phyloP scores from a whole-genome alignment of 2,329 filamentous ascomycete species.

The Colletotrichum shisoi region DNA sequence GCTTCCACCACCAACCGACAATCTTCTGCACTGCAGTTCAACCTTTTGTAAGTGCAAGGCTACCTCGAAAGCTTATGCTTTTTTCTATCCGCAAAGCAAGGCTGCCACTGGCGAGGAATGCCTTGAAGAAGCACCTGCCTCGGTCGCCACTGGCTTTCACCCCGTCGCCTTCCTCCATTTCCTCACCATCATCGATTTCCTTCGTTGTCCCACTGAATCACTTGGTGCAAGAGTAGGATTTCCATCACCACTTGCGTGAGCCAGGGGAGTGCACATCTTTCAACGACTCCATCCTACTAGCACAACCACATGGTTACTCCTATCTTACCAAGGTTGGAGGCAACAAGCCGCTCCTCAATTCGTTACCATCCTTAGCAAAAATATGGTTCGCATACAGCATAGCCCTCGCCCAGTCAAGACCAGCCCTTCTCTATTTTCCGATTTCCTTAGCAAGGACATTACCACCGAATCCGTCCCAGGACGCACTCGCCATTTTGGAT shows the following conservation, averaged over 20 bases:
- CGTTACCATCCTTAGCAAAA: background rate
- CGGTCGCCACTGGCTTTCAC: too few species aligned
- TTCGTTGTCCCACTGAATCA: background rate
- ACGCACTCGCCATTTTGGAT: slow-evolving; percentile 2
- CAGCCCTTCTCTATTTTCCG: background rate
- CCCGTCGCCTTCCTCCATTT: background rate
- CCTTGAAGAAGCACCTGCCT: background rate
- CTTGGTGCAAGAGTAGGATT: background rate
- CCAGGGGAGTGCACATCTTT: background rate
- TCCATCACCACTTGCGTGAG: background rate
- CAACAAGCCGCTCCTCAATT: background rate
- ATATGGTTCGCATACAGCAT: slow-evolving; percentile 4
- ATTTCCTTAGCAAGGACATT: background rate
- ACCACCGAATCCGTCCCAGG: slow-evolving; percentile 8
- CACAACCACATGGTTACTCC: background rate
- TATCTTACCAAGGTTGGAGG: background rate
- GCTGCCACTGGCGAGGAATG: background rate
- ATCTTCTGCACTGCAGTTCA: background rate
- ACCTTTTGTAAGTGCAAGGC: background rate
- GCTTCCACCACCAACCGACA: background rate
- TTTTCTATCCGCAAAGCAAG: background rate
- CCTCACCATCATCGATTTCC: background rate
- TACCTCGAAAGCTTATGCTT: background rate
- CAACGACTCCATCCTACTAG: background rate
- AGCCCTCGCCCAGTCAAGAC: background rate